Evolutionary conservation across 2,329 filamentous ascomycete species (phyloP).

Genomic region (Plectosphaerella sp.): DNA sequence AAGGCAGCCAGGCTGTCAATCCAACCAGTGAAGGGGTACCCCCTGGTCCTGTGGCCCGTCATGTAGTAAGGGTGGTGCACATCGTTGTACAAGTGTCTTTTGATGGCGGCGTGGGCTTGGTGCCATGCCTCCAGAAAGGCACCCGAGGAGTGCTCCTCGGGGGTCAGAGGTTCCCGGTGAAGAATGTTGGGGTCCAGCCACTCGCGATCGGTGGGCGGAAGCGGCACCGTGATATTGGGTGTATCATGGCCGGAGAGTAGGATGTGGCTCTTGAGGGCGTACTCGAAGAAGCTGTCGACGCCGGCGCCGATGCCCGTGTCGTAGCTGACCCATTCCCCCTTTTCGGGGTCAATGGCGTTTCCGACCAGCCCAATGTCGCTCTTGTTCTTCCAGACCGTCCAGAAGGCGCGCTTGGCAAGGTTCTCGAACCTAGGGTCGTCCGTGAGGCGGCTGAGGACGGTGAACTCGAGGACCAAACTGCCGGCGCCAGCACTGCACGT

Average conservation of each 20-base stretch:
- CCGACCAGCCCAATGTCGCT: slow-evolving; percentile 86
- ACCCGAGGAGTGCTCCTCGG: slow-evolving; percentile 67
- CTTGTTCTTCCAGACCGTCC: slow-evolving; percentile 89
- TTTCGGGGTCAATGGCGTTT: slow-evolving; percentile 87
- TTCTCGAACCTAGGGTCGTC: slow-evolving; percentile 86
- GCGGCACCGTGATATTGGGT: slow-evolving; percentile 45
- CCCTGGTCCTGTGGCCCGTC: slow-evolving; percentile 83
- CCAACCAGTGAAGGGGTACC: slow-evolving; percentile 86
- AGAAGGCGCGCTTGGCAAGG: slow-evolving; percentile 87
- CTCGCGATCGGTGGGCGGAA: slow-evolving; percentile 22
- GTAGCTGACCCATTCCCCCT: slow-evolving; percentile 80
- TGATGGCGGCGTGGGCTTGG: slow-evolving; percentile 80
- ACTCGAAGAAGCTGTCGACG: slow-evolving; percentile 98
- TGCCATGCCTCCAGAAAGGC: slow-evolving; percentile 81
- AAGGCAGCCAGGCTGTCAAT: slow-evolving; percentile 95
- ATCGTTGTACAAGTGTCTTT: slow-evolving; percentile 83
- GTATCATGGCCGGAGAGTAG: slow-evolving; percentile 72
- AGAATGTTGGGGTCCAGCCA: slow-evolving; percentile 63
- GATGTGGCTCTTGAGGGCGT: slow-evolving; percentile 91
- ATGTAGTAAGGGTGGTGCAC: slow-evolving; percentile 89
- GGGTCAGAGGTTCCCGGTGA: slow-evolving; percentile 50
- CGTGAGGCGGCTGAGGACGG: slow-evolving; percentile 81
- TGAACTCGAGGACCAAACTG: slow-evolving; percentile 89
- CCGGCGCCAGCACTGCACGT: slow-evolving; percentile 97
- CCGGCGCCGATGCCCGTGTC: slow-evolving; percentile 95